Evolutionary conservation across 495 filamentous ascomycete species (phyloP), one percentile per base, ranked within the genome.

Genomic region (Aspergillus biplanus): DNA sequence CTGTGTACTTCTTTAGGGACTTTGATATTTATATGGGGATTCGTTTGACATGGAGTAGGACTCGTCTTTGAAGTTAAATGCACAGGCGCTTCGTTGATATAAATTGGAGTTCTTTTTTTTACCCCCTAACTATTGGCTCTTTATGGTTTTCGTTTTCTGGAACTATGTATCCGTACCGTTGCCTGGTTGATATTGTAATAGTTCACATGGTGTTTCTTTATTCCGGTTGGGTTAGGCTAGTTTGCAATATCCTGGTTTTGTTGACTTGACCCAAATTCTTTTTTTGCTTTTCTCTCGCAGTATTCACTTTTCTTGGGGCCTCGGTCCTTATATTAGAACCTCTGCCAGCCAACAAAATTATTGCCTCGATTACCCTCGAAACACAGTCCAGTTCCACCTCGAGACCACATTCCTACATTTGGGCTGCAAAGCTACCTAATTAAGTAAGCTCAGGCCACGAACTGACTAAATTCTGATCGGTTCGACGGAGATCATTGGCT

Each of bases 31-130:
- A 54, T 32, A 34, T 32, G 4, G 11, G 32, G 5, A 7, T 15
- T 34, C 21, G 34, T 33, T 54, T 18, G 11, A 21, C 21, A 27
- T 6, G 47, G 47, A 50, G 47, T 27, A 31, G 47, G 47, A 9
- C 61, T 53, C 13, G 48, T 52, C 32, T 32, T 15, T 44, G 50
- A 34, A 56, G 27, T 37, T 60, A 16, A 33, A 61, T 7, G 33
- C 15, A 39, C n/a, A 44, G n/a, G 8, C 5, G 39, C 11, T 15
- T 44, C 11, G n/a, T 44, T 44, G 11, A 44, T 15, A 6, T 4
- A 13, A 15, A 6, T 44, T 44, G 39, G 39, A 44, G 39, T 44
- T 44, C 11, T 44, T 15, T 44, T 8, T 15, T 44, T 44, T 44
- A 44, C 39, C 21, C 21, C 21, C 21, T 27, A 27, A 27, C 21